Conservation (phyloP, 2,329 filamentous ascomycete species). For the Fusarium nematophilum region DNA sequence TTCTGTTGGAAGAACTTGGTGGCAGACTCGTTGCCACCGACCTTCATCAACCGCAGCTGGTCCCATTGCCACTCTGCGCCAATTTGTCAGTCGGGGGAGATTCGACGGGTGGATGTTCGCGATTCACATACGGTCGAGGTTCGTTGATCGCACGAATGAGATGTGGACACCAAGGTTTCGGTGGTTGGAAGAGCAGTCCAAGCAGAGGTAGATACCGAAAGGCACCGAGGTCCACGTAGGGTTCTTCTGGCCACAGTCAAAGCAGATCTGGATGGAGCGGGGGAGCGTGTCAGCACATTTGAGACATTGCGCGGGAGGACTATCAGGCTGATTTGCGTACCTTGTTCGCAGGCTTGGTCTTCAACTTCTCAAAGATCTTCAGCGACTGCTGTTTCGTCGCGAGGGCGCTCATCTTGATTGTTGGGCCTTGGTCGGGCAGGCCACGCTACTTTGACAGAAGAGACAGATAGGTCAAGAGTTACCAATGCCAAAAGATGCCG, state of each 20-base stretch:
- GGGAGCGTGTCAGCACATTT: slow-evolving; percentile 19
- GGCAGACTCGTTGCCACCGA: slow-evolving; percentile 96
- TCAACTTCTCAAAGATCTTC: slow-evolving; percentile 97
- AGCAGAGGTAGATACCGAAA: slow-evolving; percentile 96
- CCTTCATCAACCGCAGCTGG: slow-evolving; percentile 96
- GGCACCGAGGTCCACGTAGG: slow-evolving; percentile 98
- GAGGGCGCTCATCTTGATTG: slow-evolving; percentile 69
- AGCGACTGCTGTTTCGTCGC: slow-evolving; percentile 95
- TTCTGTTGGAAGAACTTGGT: slow-evolving; percentile 99
- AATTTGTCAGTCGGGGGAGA: slow-evolving; percentile 29
- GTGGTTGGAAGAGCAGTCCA: slow-evolving; percentile 97
- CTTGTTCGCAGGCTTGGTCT: slow-evolving; percentile 94
- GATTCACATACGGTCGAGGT: slow-evolving; percentile 86
- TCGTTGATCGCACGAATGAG: slow-evolving; percentile 97
- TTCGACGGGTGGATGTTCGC: not conserved
- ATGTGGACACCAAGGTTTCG: slow-evolving; percentile 98
- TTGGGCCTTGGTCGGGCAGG: slow-evolving; percentile 24
- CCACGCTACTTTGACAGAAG: slow-evolving; percentile 13
- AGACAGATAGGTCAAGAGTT: not conserved
- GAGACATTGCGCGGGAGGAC: not conserved
- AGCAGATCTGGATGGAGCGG: slow-evolving; percentile 79
- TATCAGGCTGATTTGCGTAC: slow-evolving; percentile 59
- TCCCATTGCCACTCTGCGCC: slow-evolving; percentile 95
- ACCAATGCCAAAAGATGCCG: slow-evolving; percentile 4
- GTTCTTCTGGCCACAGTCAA: slow-evolving; percentile 97